Conservation (phyloP, 495 filamentous ascomycete species). For the Lepraria neglecta region DNA sequence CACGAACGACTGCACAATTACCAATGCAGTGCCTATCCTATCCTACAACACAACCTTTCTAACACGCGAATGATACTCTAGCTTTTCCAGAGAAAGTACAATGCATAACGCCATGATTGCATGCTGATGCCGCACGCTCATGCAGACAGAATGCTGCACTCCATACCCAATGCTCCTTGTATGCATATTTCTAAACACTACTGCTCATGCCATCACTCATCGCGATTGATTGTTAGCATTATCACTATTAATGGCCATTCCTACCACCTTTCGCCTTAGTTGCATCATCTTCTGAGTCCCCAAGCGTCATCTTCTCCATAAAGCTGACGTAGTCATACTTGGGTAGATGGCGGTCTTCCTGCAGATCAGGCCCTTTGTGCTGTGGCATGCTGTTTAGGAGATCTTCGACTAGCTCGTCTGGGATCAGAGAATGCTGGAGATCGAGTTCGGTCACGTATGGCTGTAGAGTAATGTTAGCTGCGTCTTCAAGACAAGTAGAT, state of each 20-base stretch:
- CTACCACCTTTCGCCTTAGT: background rate
- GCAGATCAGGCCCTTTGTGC: slow-evolving; percentile 71
- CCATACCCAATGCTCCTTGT: slow-evolving; percentile 1
- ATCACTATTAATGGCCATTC: background rate
- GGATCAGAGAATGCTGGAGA: slow-evolving; percentile 85
- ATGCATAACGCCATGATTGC: background rate
- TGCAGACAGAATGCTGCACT: background rate
- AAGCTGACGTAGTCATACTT: slow-evolving; percentile 92
- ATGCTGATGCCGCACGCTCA: slow-evolving; percentile 8
- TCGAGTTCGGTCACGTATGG: slow-evolving; percentile 98
- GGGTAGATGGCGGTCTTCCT: slow-evolving; percentile 65
- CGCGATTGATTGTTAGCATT: background rate
- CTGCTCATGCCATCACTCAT: no score
- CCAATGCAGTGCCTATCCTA: background rate
- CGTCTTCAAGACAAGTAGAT: background rate
- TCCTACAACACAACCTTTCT: background rate
- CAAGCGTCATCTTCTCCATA: slow-evolving; percentile 68
- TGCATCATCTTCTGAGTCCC: slow-evolving; percentile 1
- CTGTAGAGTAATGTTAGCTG: slow-evolving; percentile 29
- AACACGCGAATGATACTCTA: background rate
- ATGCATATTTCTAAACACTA: background rate
- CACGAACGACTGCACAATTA: background rate
- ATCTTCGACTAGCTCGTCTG: slow-evolving; percentile 91
- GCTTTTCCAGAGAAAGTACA: background rate
- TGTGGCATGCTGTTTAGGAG: slow-evolving; percentile 77